phyloP scores from a whole-genome alignment of 1,284 basidiomycete species.

The Leccinum fuscescens region DNA sequence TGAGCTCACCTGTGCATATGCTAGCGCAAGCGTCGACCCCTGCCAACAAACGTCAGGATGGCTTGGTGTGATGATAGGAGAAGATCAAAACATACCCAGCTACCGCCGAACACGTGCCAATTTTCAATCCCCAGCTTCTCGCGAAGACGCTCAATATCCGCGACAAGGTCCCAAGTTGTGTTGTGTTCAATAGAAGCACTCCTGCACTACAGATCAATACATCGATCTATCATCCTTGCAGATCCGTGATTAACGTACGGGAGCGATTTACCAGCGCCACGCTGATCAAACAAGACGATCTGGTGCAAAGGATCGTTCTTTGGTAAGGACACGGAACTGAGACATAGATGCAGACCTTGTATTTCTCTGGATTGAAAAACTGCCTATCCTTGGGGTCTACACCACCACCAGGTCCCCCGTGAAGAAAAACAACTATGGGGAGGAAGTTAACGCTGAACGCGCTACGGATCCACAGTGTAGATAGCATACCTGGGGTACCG shows the following conservation, averaged over 20 bases:
- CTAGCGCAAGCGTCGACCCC: constrained; percentile 89
- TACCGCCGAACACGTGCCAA: constrained; percentile 92
- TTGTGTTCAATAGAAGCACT: constrained; percentile 80
- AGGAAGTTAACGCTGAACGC: background rate
- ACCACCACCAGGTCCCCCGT: constrained; percentile 83
- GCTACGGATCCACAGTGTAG: background rate
- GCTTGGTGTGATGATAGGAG: background rate
- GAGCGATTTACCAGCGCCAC: constrained; percentile 83
- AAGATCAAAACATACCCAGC: constrained; percentile 58
- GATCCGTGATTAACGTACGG: constrained; percentile 50
- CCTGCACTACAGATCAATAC: constrained; percentile 38
- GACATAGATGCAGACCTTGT: constrained; percentile 54
- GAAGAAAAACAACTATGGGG: constrained; percentile 73
- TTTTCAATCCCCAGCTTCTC: constrained; percentile 73
- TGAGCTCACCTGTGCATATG: constrained; percentile 73
- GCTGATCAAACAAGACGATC: constrained; percentile 82
- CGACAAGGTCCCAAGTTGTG: constrained; percentile 93
- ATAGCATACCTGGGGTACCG: constrained; percentile 67
- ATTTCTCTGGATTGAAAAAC: constrained; percentile 83
- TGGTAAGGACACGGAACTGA: constrained; percentile 9
- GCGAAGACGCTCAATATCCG: constrained; percentile 83
- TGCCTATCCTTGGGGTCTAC: constrained; percentile 62
- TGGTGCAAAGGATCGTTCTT: constrained; percentile 27
- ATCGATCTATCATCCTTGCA: background rate
- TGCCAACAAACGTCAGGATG: constrained; percentile 32